Conservation (phyloP, 306 rosid genomes). For the Quercus gilva region DNA sequence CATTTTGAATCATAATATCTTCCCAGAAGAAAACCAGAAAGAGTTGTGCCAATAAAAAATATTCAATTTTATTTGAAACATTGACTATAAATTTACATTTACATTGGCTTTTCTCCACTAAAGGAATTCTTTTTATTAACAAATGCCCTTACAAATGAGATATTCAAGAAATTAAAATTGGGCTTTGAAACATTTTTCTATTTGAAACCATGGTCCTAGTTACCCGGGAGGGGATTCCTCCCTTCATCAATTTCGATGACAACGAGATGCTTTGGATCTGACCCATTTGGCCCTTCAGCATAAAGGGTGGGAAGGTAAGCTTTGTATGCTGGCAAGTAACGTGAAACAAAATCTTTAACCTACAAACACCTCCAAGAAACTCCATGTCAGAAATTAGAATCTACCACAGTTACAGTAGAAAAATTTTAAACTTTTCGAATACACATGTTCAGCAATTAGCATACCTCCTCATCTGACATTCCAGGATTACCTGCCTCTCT, state of each 20-base stretch:
- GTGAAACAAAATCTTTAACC: conserved; percentile 91
- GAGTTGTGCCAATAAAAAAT: conserved; percentile 7
- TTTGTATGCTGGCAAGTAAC: conserved; percentile 86
- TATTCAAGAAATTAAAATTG: conserved; percentile 32
- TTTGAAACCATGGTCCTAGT: conserved; percentile 27
- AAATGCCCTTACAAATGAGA: conserved; percentile 9
- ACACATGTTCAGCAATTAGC: background rate
- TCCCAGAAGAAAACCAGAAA: conserved; percentile 14
- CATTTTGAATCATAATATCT: background rate
- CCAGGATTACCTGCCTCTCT: conserved; percentile 93
- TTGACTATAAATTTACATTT: conserved; percentile 5
- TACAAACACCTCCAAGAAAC: conserved; percentile 28
- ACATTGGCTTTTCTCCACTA: conserved; percentile 17
- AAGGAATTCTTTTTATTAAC: conserved; percentile 19
- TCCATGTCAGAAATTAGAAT: conserved; percentile 8
- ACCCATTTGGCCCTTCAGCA: conserved; percentile 80
- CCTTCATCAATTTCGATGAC: conserved; percentile 81
- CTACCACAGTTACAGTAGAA: conserved; percentile 1
- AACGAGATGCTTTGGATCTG: conserved; percentile 65
- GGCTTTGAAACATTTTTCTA: conserved; percentile 9
- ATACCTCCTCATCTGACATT: conserved; percentile 88
- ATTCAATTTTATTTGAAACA: conserved; percentile 24
- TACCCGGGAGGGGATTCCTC: conserved; percentile 80
- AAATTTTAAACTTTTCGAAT: background rate
- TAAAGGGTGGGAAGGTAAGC: conserved; percentile 95